Base-by-base conservation (phyloP, 306 rosid genomes). In the Mucuna pruriens region DNA sequence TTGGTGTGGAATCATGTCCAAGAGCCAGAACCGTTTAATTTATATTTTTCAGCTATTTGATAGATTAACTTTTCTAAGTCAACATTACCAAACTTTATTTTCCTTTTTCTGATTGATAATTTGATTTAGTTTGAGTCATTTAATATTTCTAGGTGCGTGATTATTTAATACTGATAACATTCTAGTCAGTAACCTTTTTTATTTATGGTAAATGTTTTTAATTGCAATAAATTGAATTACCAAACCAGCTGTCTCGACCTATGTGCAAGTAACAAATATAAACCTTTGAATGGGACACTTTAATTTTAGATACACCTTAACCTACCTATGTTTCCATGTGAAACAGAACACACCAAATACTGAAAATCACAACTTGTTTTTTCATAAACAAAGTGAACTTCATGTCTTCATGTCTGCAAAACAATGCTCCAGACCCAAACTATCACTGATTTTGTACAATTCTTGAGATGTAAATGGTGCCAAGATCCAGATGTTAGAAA, bases 401-500 rank as follows among this genome's bases (percentile, higher is more conserved):
- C 1, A 7, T 52, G 57, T 16, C 5, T 4, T 17, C 1, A 7
- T 52, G 57, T 52, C 7, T 52, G 25, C 60, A 52, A 17, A 6
- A 49, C 60, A 8, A 7, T 1, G 2, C 6, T 55, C 62, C 60
- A 2, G 4, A 7, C 11, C 3, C 0, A 55, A 20, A 55, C 3
- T 8, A 55, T 55, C 25, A 20, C 33, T 20, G 16, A 55, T 22
- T 20, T 20, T 52, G 62, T 55, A 55, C 15, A 20, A 2, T 55
- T 17, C 10, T 55, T 55, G 33, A 55, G 62, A 20, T 19, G 9
- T 16, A 62, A 7, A 33, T 62, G 69, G 42, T 83, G 23, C 38
- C 39, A 46, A 26, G 60, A 42, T 62, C 71, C 39, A 40, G 34
- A 80, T 74, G 86, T 40, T 54, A 3, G 72, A 64, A 55, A 62